Evolutionary conservation across 148 eudicot genomes (phyloP), one percentile per base, ranked within the genome.

Genomic region (Rhododendron kiyosumense): DNA sequence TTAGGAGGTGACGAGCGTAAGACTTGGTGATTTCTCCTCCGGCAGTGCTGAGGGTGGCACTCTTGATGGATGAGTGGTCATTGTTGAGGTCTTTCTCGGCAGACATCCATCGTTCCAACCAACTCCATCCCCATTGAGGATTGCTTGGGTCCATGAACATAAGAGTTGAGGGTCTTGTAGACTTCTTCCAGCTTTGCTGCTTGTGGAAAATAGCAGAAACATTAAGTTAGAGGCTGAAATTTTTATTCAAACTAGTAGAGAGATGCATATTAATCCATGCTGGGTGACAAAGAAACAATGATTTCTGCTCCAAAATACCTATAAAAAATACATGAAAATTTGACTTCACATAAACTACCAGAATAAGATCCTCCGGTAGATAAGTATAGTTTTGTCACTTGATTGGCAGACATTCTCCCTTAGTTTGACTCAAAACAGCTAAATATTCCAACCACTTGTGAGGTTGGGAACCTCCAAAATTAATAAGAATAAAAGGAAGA

Each of bases 111-210:
- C 98, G 86, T 78, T 96, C 99, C 87, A 96, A 86, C 98, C 99
- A 96, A 90, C 99, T 94, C 99, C 99, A 96, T 18, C 98, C 99
- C 97, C 96, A 95, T 49, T 95, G 98, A 22, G 97, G 94, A 86
- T 90, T 95, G 84, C 91, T 93, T 8, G 93, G 93, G 89, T 95
- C 99, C 95, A 93, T 91, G 84, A 91, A 95, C 71, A 94, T 85
- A 73, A 94, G 82, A 90, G 87, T 92, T 3, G 92, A 73, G 5
- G 98, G 85, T 91, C 90, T 94, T 61, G 93, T 79, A 28, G 93
- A 88, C 52, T 92, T 92, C 90, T 94, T 96, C 97, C 98, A 92
- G 51, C 92, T 91, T 96, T 96, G 94, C 99, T 95, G 96, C 89
- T 83, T 63, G 84, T 89, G 87, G 28, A 7, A 57, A 81, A 14